Evolutionary conservation across 768 basidiomycete species (phyloP), one percentile per base, ranked within the genome.

Genomic region (Vishniacozyma victoriae): DNA sequence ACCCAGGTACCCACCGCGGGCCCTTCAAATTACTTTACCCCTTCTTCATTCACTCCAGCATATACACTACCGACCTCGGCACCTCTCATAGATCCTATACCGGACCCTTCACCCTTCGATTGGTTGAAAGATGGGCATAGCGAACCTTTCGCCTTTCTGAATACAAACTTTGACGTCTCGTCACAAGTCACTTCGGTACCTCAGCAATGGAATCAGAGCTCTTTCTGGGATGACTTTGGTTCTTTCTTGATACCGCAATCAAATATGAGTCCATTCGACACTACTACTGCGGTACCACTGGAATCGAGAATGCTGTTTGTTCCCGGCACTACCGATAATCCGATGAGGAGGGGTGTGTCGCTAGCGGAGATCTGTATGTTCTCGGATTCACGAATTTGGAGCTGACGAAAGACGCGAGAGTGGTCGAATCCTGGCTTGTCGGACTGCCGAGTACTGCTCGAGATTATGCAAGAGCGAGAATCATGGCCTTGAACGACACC

Each of bases 381-480:
- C 15, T 9, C 36, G 36, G 12, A 11, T 13, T n/a, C 24, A 15
- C 41, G 3, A 18, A 24, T 41, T 16, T 23, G 12, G 15, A 20
- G 22, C 23, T 9, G 12, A n/a, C 25, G 7, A 25, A 27, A 56
- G 55, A 56, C 35, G 55, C 50, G 5, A 44, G 55, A 38, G 55
- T 56, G n/a, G 55, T 56, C 31, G 50, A 56, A 20, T 56, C 55
- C 23, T 56, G 55, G 55, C 50, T 56, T 6, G 50, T 56, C 1
- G 55, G 55, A 11, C 37, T 56, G 42, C 55, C 55, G 3, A 52
- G 50, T 3, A 45, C 50, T 4, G 43, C 55, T 5, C 35, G 50
- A 35, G 55, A 56, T 15, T 48, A 47, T 37, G 55, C 50, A 20
- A 19, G 49, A 12, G 47, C 49, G 4, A 39, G 55, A 22, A 56